Conservation (phyloP, 2,329 filamentous ascomycete species). For the Hirsutella rhossiliensis region DNA sequence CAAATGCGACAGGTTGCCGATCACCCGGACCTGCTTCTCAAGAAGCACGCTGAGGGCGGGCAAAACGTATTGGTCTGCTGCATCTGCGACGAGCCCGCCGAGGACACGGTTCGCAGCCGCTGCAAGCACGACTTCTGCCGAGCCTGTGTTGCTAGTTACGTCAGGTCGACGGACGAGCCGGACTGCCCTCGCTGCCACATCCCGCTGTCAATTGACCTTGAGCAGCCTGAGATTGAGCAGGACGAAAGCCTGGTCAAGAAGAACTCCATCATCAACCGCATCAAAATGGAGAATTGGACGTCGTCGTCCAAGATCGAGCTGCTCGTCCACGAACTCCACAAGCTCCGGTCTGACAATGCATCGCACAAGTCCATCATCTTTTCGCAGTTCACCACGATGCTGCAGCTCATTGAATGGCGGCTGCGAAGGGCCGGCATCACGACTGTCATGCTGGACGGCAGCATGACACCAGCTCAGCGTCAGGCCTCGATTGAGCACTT, state of each 20-base stretch:
- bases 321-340: slow-evolving; percentile 86
- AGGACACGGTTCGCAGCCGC: slow-evolving; percentile 83
- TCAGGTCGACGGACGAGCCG: slow-evolving; percentile 63
- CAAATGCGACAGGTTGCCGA: slow-evolving; percentile 98
- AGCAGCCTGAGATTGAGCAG: slow-evolving; percentile 91
- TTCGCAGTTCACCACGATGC: slow-evolving; percentile 93
- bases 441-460: slow-evolving; percentile 95
- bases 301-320: slow-evolving; percentile 97
- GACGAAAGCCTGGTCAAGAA: slow-evolving; percentile 82
- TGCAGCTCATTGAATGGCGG: slow-evolving; percentile 94
- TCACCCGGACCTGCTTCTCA: slow-evolving; percentile 86
- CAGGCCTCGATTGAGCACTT: slow-evolving; percentile 93
- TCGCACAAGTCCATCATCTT: slow-evolving; percentile 97
- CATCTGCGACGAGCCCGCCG: slow-evolving; percentile 92
- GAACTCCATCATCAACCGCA: slow-evolving; percentile 94
- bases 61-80: slow-evolving; percentile 87
- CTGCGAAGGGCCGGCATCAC: slow-evolving; percentile 93
- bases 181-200: slow-evolving; percentile 93
- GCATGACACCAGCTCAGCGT: slow-evolving; percentile 88
- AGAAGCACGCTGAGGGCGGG: slow-evolving; percentile 73
- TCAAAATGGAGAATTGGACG: slow-evolving; percentile 98
- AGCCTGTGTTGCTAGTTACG: slow-evolving; percentile 35
- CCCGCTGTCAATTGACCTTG: slow-evolving; percentile 76
- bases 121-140: slow-evolving; percentile 69
- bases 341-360: slow-evolving; percentile 80